phyloP scores from a whole-genome alignment of 1,284 basidiomycete genomes.

The Ustilago shanxiensis region DNA sequence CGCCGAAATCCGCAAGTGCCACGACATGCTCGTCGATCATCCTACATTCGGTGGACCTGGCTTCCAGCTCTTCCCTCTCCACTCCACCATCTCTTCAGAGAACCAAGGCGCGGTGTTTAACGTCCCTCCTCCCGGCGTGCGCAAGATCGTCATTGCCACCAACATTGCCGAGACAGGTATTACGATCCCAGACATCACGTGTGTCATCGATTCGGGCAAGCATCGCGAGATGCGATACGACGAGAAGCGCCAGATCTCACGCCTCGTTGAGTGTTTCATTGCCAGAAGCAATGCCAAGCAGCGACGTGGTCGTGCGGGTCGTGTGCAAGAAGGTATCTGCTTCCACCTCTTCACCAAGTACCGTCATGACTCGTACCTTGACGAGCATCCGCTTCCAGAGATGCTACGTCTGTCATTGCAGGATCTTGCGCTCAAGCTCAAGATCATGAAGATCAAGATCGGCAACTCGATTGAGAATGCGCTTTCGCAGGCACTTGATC shows the following conservation, averaged over 20 bases:
- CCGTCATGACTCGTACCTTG: constrained; percentile 84
- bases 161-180: constrained; percentile 92
- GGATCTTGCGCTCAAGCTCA: constrained; percentile 93
- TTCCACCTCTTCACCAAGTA: constrained; percentile 95
- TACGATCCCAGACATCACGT: constrained; percentile 97
- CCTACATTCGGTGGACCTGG: constrained; percentile 77
- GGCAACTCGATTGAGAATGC: constrained; percentile 88
- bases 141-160: constrained; percentile 87
- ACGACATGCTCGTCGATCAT: constrained; percentile 85
- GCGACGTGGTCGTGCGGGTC: constrained; percentile 89
- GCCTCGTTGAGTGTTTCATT: constrained; percentile 91
- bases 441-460: constrained; percentile 92
- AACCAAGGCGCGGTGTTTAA: constrained; percentile 92
- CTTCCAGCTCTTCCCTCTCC: constrained; percentile 90
- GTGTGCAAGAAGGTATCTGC: constrained; percentile 89
- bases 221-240: constrained; percentile 81
- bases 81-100: constrained; percentile 80
- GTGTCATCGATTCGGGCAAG: constrained; percentile 95
- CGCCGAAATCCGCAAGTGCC: constrained; percentile 86
- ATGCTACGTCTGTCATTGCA: constrained; percentile 95
- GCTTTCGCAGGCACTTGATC: constrained; percentile 87
- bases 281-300: constrained; percentile 94
- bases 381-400: constrained; percentile 92
- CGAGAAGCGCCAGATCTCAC: constrained; percentile 95
- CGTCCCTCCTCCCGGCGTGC: constrained; percentile 80